Base-by-base conservation (phyloP, 352 stramenopile species). In the Globisporangium sylvaticum region DNA sequence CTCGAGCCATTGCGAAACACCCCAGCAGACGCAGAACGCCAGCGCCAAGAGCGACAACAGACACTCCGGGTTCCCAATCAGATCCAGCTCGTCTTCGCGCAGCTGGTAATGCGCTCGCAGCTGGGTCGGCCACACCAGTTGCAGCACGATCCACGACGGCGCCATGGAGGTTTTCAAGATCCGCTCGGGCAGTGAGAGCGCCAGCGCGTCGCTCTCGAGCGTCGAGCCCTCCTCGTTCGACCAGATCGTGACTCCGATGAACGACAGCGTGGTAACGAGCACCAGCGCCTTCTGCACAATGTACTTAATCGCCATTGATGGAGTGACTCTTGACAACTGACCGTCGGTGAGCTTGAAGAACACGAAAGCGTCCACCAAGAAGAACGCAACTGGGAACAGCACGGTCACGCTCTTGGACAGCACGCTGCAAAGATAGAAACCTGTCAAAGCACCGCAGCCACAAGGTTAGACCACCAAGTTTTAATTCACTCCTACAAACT, bases 81-180 rank as follows among this genome's bases (percentile, higher is more conserved):
- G 65, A 31, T 64, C 32, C 12, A 90, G 54, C 10, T 82, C 71
- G 39, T 65, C 64, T 4, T 83, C 71, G 6, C 64, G 67, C 24
- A 90, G 53, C 57, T 78, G 67, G 57, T 91, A 93, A 58, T 93
- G 84, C 9, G 71, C 71, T 10, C 81, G 78, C 25, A 93, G 66
- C 12, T 70, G 59, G 12, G 66, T 34, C 2, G 84, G 84, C 76
- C 78, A 89, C 2, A 90, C 0, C 1, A 84, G 52, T 18, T 76
- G 71, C 4, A 62, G 63, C 12, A 83, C 18, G 12, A 77, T 69
- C 72, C 75, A 90, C 31, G 56, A 60, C 2, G 81, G 77, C 29
- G 67, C 37, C 37, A 44, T 44, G 4, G 12, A 1, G 37, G 37
- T 44, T 44, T 44, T 44, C 14, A 44, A 12, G 14, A 44, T 20